Evolutionary conservation across 331 rosid genomes (phyloP).

Genomic region (Quercus tomentella): DNA sequence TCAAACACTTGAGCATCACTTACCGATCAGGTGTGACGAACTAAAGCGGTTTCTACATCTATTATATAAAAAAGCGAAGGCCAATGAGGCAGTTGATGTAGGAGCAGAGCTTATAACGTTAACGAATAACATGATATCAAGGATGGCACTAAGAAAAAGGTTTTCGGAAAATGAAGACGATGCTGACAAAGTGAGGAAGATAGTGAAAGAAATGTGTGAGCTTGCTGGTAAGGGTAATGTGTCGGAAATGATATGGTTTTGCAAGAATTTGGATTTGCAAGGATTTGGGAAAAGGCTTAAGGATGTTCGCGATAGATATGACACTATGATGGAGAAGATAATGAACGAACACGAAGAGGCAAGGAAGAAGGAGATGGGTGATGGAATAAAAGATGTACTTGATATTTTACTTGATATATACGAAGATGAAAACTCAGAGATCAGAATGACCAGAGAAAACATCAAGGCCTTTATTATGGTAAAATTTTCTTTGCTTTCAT

Average conservation of each 20-base stretch:
- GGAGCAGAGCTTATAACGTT: conserved; percentile 30
- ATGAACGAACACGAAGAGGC: conserved; percentile 50
- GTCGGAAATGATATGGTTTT: conserved; percentile 58
- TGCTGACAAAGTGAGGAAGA: conserved; percentile 36
- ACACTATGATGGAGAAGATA: conserved; percentile 40
- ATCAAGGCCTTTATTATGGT: conserved; percentile 55
- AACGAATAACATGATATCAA: conserved; percentile 45
- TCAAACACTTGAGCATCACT: conserved; percentile 27
- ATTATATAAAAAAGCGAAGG: conserved; percentile 23
- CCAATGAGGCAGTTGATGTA: conserved; percentile 33
- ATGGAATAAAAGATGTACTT: conserved; percentile 38
- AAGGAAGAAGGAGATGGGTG: conserved; percentile 30
- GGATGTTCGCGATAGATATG: conserved; percentile 43
- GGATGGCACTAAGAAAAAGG: conserved; percentile 39
- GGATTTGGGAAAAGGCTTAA: conserved; percentile 42
- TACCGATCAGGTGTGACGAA: conserved; percentile 45
- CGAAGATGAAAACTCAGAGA: conserved; percentile 40
- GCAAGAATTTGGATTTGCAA: conserved; percentile 55
- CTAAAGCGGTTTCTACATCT: conserved; percentile 16
- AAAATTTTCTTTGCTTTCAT: neutral
- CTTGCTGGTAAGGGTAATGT: conserved; percentile 46
- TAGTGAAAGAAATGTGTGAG: conserved; percentile 37
- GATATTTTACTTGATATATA: conserved; percentile 46
- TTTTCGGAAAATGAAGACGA: conserved; percentile 34
- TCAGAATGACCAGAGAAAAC: conserved; percentile 42